phyloP scores from a whole-genome alignment of 2,329 filamentous ascomycete genomes.

The Trichoderma atrobrunneum region DNA sequence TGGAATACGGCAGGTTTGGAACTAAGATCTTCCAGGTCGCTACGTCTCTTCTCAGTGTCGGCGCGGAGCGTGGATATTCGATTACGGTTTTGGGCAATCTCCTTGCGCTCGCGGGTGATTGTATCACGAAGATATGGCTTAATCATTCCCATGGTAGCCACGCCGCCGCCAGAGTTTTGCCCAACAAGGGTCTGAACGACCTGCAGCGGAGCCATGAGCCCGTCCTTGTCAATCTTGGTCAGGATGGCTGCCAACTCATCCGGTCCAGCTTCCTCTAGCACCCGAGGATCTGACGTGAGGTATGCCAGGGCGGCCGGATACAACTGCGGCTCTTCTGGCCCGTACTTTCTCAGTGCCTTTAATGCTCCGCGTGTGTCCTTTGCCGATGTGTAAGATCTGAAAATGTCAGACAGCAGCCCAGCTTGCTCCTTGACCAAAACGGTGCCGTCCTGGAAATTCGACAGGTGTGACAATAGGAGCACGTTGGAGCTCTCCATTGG shows the following conservation, averaged over 20 bases:
- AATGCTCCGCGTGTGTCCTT: conserved; percentile 90
- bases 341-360: conserved; percentile 86
- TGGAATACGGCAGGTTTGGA: conserved; percentile 86
- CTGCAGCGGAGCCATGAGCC: conserved; percentile 91
- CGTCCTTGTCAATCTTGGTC: conserved; percentile 81
- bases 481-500: conserved; percentile 95
- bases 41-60: conserved; percentile 76
- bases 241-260: conserved; percentile 80
- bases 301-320: conserved; percentile 92
- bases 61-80: conserved; percentile 79
- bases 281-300: conserved; percentile 78
- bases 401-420: conserved; percentile 89
- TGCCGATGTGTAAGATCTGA: conserved; percentile 89
- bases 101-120: conserved; percentile 81
- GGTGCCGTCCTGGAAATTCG: conserved; percentile 85
- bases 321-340: conserved; percentile 82
- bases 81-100: conserved; percentile 76
- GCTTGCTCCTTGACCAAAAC: conserved; percentile 92
- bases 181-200: conserved; percentile 87
- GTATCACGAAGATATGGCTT: conserved; percentile 88
- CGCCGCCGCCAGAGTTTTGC: conserved; percentile 49
- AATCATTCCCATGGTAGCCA: conserved; percentile 96
- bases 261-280: conserved; percentile 79
- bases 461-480: conserved; percentile 85
- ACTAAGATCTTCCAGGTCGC: conserved; percentile 73